Conservation (phyloP, 108 stramenopile genomes). For the Mediolabrus comicus region DNA sequence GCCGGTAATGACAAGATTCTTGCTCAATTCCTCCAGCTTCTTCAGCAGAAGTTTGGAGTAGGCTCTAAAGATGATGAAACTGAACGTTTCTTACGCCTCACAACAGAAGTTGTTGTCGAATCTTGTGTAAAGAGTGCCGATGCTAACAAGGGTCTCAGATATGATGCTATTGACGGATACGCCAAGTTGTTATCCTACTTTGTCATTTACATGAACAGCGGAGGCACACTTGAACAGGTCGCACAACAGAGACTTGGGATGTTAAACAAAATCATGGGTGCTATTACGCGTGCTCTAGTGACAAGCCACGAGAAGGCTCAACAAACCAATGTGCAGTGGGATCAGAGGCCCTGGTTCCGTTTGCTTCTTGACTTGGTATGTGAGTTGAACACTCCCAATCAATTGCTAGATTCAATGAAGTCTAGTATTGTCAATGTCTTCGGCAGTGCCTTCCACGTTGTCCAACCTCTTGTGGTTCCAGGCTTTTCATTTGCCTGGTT, state of each 20-base stretch:
- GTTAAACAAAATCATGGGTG: conserved; percentile 91
- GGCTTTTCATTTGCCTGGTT: conserved; percentile 98
- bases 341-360: conserved; percentile 98
- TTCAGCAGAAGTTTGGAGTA: conserved; percentile 87
- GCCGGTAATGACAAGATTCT: conserved; percentile 85
- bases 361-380: conserved; percentile 91
- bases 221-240: conserved; percentile 61
- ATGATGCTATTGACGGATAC: conserved; percentile 92
- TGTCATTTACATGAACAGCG: conserved; percentile 79
- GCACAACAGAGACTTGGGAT: conserved; percentile 71
- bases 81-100: conserved; percentile 94
- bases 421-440: conserved; percentile 86
- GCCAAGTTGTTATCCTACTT: conserved; percentile 88
- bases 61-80: conserved; percentile 90
- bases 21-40: conserved; percentile 85
- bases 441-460: conserved; percentile 88
- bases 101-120: conserved; percentile 89
- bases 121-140: conserved; percentile 70
- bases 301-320: conserved; percentile 64
- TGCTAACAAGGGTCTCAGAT: conserved; percentile 57
- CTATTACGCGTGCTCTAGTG: conserved; percentile 79
- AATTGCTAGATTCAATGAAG: conserved; percentile 68
- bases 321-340: conserved; percentile 56
- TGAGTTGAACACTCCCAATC: conserved; percentile 90
- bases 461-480: conserved; percentile 94